Base-by-base conservation (phyloP, 495 filamentous ascomycete species). In the Parachaetomium inaequale region DNA sequence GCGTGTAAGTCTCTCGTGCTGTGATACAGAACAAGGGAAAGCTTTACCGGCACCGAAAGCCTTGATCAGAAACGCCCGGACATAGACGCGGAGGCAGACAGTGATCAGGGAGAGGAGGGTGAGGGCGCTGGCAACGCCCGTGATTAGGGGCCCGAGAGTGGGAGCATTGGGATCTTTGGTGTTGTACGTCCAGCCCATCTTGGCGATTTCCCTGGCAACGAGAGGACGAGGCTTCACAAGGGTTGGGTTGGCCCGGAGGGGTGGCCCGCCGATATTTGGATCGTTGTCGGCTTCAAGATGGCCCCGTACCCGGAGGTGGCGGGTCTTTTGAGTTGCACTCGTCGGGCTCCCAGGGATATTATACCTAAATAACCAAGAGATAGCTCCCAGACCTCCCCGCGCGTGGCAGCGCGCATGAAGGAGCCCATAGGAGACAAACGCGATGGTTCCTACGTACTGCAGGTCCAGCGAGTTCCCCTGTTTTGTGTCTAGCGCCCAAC, bases 171-270 rank as follows among this genome's bases (percentile, higher is more conserved):
- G 66, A 49, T 75, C 61, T 17, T 25, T 43, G 40, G 74, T 73
- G 63, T 77, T 77, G 68, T 70, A 73, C 2, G 73, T 76, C 76
- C 75, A 78, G 26, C 70, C 75, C 76, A 78, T 78, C 15, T 51
- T 63, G 63, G 45, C 28, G 45, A 29, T n/a, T 34, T 42, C 17
- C 10, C 26, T 7, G 26, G 15, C 15, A 29, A 47, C 21, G 47
- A n/a, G 23, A 29, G 47, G 47, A 51, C 23, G 47, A 7, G 26
- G 7, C 14, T 31, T 19, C 11, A 17, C 15, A 23, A 19, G 50
- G 29, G 26, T 34, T 2, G 19, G 28, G n/a, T 23, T 21, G 31
- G 17, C 17, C n/a, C 29, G 15, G n/a, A 10, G 10, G 15, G 25
- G 4, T n/a, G 47, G n/a, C 36, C 42, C 32, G 11, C 6, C 31